phyloP scores from a whole-genome alignment of 768 basidiomycete species.

The Agrocybe praecox region DNA sequence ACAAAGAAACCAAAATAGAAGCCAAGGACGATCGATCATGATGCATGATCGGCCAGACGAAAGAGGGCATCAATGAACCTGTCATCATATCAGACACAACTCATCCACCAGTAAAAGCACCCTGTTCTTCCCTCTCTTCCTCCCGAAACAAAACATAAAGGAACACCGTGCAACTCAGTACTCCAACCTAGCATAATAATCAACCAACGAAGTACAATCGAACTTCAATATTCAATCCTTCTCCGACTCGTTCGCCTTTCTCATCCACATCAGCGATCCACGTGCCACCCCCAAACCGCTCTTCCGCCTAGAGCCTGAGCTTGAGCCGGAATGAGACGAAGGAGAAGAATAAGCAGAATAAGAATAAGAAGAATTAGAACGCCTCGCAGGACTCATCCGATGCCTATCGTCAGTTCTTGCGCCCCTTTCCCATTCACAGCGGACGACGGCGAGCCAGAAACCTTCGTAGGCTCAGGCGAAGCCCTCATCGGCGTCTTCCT shows the following conservation, averaged over 20 bases:
- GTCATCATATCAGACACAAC: neutral
- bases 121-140: no score
- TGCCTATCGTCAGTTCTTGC: constrained; percentile 17
- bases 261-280: constrained; percentile 7
- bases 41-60: no score
- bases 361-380: no score
- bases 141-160: no score
- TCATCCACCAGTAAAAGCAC: no score
- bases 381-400: constrained; percentile 8
- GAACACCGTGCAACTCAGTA: no score
- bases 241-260: neutral
- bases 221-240: no score
- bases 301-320: no score
- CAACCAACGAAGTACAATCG: constrained; percentile 11
- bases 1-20: no score
- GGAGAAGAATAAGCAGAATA: no score
- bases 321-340: neutral
- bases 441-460: constrained; percentile 21
- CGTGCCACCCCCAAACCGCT: constrained; percentile 11
- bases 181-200: constrained; percentile 11
- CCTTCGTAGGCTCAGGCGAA: neutral
- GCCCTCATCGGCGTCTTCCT: neutral
- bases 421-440: neutral
- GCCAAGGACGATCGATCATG: no score
- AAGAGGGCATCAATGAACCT: no score